phyloP scores from a whole-genome alignment of 148 eudicot species.

The Mesembryanthemum crystallinum region DNA sequence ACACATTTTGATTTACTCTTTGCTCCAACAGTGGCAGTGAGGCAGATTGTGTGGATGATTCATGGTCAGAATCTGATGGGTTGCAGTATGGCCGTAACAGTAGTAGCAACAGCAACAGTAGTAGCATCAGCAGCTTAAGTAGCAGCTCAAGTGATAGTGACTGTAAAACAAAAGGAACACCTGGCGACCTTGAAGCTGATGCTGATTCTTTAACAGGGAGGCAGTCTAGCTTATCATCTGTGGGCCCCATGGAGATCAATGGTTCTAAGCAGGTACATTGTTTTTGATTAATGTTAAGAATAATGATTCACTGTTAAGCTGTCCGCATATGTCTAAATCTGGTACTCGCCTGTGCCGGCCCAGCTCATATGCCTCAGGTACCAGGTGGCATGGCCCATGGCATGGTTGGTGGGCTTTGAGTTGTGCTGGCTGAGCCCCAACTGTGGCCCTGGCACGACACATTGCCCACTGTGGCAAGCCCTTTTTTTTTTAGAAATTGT shows the following conservation, averaged over 20 bases:
- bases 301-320: neutral
- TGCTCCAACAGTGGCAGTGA: slow-evolving; percentile 47
- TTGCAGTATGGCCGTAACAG: slow-evolving; percentile 55
- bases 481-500: no score
- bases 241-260: slow-evolving; percentile 52
- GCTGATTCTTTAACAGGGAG: slow-evolving; percentile 84
- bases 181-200: slow-evolving; percentile 93
- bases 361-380: no score
- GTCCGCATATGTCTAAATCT: neutral
- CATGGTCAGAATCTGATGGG: slow-evolving; percentile 62
- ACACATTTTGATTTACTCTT: slow-evolving; percentile 14
- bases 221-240: slow-evolving; percentile 71
- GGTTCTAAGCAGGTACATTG: slow-evolving; percentile 54
- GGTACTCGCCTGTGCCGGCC: no score
- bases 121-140: slow-evolving; percentile 80
- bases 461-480: no score
- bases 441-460: no score
- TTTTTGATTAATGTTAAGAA: neutral
- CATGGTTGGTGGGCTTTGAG: no score
- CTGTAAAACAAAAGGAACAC: slow-evolving; percentile 48
- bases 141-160: slow-evolving; percentile 91
- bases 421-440: no score
- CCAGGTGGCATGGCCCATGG: no score
- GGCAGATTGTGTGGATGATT: slow-evolving; percentile 53
- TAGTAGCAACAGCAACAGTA: slow-evolving; percentile 86